Evolutionary conservation across 1,284 basidiomycete species (phyloP), one percentile per base, ranked within the genome.

Genomic region (Coniferiporia sulphurascens): DNA sequence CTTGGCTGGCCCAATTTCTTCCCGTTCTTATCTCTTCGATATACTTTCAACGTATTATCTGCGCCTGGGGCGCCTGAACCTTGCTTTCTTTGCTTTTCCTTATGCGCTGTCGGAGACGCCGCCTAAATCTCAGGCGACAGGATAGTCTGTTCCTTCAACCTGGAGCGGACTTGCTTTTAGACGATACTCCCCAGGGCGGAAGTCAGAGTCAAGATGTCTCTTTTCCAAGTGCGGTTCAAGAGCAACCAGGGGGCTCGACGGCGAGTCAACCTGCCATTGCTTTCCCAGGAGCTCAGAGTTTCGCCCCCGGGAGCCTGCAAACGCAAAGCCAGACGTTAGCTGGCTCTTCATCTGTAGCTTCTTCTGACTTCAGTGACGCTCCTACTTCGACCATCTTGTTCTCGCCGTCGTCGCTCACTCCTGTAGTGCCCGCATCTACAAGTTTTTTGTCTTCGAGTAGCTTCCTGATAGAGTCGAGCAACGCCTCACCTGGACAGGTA

Each of bases 61-160:
- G 59, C 55, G 59, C 59, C 59, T 56, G 59, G 59, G 17, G 55
- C 59, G 59, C 49, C 45, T 32, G 22, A 5, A 38, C 27, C 27
- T 43, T 45, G 12, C 38, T 41, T 21, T 10, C 41, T 17, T 38
- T 41, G 35, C 41, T 38, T 36, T 27, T 27, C 27, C 48, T n/a
- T 8, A 61, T 61, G 59, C 44, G 45, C 10, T 15, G 41, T 48
- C 55, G 59, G 38, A 38, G 55, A 15, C 55, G 51, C 41, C 59
- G 51, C 34, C 10, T 27, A 12, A 44, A 41, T 32, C 43, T 15
- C 38, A 56, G 43, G 49, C 48, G 59, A 15, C 59, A 61, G 49
- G 49, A 46, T 17, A 41, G 48, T 27, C 15, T 61, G 3, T 17
- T 61, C n/a, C 41, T 57, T 7, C 55, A 57, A 19, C 55, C 55